Base-by-base conservation (phyloP, 768 basidiomycete genomes). In the Podaxis rugospora region DNA sequence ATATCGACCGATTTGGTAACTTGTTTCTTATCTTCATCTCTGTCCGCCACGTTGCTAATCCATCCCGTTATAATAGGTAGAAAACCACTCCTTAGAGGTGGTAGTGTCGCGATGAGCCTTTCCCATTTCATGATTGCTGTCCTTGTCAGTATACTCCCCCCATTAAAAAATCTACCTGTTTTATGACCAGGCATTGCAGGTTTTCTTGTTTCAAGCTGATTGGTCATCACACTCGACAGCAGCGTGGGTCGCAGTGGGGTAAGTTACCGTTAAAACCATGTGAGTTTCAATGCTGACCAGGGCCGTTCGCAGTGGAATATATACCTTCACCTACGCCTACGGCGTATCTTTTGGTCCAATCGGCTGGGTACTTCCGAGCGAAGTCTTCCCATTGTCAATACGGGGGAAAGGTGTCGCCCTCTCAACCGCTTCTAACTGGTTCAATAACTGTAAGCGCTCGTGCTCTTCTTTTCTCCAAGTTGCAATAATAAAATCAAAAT, bases 371-470 rank as follows among this genome's bases (percentile, higher is more conserved):
- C 81, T 94, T 6, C 89, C 92, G 0, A 86, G 84, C 63, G 92
- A 95, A 72, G 85, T 95, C 1, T 93, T 93, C 67, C 85, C 93
- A 1, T 75, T 90, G 0, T 88, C 89, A 2, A 80, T 90, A 74
- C 79, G 92, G 63, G 88, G 89, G 65, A 87, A 87, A 68, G 93
- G 93, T 51, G 92, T 94, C 4, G 84, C 92, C 23, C 67, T 95
- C 21, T 86, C 90, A 18, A 93, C 92, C 1, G 88, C 90, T 2
- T 90, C 88, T n/a, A 91, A 90, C 65, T 93, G 92, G 92, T 66
- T 83, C 25, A 93, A 93, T 67, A 93, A 93, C 61, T 93, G 88
- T 87, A 53, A 36, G 52, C 1, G 80, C 71, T 47, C n/a, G 18
- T 25, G 16, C 23, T 4, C 10, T 9, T 44, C 51, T 49, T 52